phyloP scores from a whole-genome alignment of 805 yeast species.

The Yamadazyma nakazawae region DNA sequence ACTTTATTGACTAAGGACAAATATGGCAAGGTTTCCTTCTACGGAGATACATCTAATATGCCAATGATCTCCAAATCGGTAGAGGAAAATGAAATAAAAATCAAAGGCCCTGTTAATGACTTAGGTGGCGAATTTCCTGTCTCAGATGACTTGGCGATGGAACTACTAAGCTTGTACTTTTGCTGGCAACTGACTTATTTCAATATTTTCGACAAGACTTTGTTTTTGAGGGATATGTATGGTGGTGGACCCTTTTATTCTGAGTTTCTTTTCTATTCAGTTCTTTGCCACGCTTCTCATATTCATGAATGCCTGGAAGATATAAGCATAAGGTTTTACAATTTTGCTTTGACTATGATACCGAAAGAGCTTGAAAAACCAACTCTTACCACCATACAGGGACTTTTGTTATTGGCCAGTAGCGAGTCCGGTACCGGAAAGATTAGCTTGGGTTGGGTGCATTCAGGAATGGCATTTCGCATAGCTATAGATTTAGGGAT shows the following conservation, averaged over 20 bases:
- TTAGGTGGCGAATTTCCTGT: background rate
- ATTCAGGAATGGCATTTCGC: slow-evolving; percentile 12
- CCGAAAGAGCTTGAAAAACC: slow-evolving; percentile 10
- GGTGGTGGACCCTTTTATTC: slow-evolving; percentile 10
- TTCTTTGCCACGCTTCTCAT: slow-evolving; percentile 11
- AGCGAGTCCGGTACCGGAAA: slow-evolving; percentile 12
- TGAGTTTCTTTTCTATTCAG: slow-evolving; percentile 10
- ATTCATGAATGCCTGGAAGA: slow-evolving; percentile 4
- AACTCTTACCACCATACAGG: slow-evolving; percentile 11
- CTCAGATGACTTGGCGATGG: slow-evolving; percentile 2
- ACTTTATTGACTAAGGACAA: slow-evolving; percentile 7
- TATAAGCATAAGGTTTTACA: slow-evolving; percentile 4
- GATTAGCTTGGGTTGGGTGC: slow-evolving; percentile 10
- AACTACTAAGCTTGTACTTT: slow-evolving; percentile 9
- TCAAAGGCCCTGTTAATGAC: no score
- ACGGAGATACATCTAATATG: slow-evolving; percentile 13
- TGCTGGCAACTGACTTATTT: slow-evolving; percentile 14
- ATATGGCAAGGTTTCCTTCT: slow-evolving; percentile 11
- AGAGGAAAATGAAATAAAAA: no score
- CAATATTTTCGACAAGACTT: slow-evolving; percentile 8
- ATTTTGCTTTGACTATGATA: slow-evolving; percentile 8
- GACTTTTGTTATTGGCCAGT: slow-evolving; percentile 11
- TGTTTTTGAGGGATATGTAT: slow-evolving; percentile 12
- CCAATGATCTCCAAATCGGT: background rate
- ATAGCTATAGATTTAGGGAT: slow-evolving; percentile 14